Evolutionary conservation across 352 stramenopile species (phyloP).

Genomic region (Phytophthora melonis): DNA sequence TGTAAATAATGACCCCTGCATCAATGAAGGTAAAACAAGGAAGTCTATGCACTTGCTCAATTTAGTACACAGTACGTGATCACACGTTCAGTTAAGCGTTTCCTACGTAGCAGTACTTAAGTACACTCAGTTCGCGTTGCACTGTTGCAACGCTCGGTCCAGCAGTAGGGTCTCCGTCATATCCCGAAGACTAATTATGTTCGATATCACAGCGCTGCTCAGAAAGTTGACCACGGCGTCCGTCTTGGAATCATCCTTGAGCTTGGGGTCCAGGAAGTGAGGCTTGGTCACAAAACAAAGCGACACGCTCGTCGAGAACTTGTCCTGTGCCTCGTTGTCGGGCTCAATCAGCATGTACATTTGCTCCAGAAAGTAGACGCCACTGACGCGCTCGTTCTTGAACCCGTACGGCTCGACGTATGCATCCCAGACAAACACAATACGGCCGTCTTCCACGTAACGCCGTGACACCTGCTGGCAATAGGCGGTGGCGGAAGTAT

Average conservation of each 20-base stretch:
- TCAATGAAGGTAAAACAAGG: too few species aligned
- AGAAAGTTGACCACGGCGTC: constrained; percentile 53
- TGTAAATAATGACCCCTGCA: too few species aligned
- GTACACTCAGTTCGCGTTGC: background rate
- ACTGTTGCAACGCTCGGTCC: constrained; percentile 25
- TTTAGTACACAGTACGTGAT: too few species aligned
- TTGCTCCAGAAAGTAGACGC: constrained; percentile 61
- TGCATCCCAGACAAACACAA: constrained; percentile 66
- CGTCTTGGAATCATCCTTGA: constrained; percentile 38
- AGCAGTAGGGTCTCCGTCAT: constrained; percentile 57
- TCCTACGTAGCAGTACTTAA: too few species aligned
- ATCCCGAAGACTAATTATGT: constrained; percentile 44
- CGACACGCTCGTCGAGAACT: constrained; percentile 49
- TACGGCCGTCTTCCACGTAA: constrained; percentile 55
- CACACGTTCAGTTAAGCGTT: too few species aligned
- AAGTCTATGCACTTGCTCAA: too few species aligned
- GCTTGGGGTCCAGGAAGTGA: constrained; percentile 42
- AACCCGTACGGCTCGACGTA: constrained; percentile 65
- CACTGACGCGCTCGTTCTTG: constrained; percentile 43
- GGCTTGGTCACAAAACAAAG: constrained; percentile 60
- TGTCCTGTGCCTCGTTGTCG: constrained; percentile 31
- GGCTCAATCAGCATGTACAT: constrained; percentile 66
- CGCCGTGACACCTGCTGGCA: constrained; percentile 61
- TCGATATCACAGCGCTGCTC: constrained; percentile 39
- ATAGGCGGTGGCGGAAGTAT: constrained; percentile 53